These are phyloP conservation scores for Apophysomyces sp. DNA, from an alignment of 371 early-diverging fungal species.

Conservation along the genomic window DNA sequence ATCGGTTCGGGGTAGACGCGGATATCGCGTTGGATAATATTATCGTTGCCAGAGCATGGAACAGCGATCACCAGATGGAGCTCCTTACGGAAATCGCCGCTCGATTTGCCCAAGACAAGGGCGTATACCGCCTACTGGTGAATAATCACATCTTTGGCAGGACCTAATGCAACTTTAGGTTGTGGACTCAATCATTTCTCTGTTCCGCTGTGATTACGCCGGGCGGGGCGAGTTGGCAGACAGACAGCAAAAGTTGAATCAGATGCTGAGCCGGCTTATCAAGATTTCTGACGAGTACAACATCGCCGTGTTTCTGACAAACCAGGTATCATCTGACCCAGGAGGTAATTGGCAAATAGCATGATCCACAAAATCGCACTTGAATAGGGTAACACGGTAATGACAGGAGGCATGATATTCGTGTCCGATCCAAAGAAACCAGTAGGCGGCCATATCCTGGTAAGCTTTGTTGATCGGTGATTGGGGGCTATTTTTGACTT, in stretches of 20 bases:
- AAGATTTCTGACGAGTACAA: constrained; percentile 89
- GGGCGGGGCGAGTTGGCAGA: constrained; percentile 91
- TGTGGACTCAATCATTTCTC: constrained; percentile 78
- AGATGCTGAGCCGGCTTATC: constrained; percentile 75
- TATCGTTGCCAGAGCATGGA: constrained; percentile 76
- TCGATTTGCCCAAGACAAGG: constrained; percentile 73
- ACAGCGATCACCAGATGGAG: constrained; percentile 85
- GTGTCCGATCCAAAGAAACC: constrained; percentile 87
- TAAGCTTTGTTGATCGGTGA: background rate
- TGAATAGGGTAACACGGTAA: constrained; percentile 50
- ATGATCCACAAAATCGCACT: constrained; percentile 26
- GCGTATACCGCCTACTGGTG: constrained; percentile 63
- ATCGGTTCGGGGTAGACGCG: constrained; percentile 71
- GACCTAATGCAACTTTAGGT: constrained; percentile 27
- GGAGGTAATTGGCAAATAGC: constrained; percentile 48
- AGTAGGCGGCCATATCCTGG: constrained; percentile 79
- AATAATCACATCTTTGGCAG: background rate
- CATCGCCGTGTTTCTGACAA: constrained; percentile 87
- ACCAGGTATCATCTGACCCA: constrained; percentile 69
- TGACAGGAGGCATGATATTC: constrained; percentile 62
- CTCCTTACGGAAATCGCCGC: constrained; percentile 69
- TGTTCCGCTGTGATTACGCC: constrained; percentile 77
- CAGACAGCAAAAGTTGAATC: constrained; percentile 86
- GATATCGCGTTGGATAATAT: constrained; percentile 69
- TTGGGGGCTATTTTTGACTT: background rate